Conservation (phyloP, 2,329 filamentous ascomycete genomes). For the Sarocladium kiliense region DNA sequence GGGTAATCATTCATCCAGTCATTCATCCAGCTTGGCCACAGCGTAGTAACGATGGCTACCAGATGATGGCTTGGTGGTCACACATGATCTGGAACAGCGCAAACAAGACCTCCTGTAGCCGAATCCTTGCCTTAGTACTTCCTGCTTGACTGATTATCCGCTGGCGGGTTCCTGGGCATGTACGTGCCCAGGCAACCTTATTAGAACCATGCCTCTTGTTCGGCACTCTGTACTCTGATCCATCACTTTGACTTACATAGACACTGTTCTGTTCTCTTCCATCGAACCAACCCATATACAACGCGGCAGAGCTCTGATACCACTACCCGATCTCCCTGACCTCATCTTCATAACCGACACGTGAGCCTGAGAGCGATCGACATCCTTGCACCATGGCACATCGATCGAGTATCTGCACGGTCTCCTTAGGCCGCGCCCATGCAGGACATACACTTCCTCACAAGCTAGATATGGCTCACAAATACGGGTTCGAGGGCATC, state of each 20-base stretch:
- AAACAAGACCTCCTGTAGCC: slow-evolving; percentile 2
- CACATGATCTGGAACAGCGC: not conserved
- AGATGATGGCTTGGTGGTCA: not conserved
- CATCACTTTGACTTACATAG: not conserved
- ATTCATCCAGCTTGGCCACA: not conserved
- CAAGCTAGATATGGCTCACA: slow-evolving; percentile 64
- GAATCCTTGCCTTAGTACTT: not conserved
- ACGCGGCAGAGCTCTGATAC: no score
- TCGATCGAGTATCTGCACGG: slow-evolving; percentile 56
- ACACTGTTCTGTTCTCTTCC: not conserved
- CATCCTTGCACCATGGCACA: not conserved
- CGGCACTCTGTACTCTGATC: not conserved
- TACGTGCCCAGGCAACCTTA: not conserved
- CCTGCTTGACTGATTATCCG: not conserved
- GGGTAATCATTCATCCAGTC: not conserved
- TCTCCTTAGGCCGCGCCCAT: slow-evolving; percentile 66
- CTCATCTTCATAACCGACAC: no score
- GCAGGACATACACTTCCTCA: slow-evolving; percentile 62
- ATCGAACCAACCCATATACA: no score
- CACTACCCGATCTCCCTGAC: no score
- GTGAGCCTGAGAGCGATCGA: no score
- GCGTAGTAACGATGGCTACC: no score
- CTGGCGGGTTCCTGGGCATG: not conserved
- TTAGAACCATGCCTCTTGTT: not conserved
- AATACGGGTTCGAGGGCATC: slow-evolving; percentile 62